Evolutionary conservation across 352 stramenopile genomes (phyloP).

Genomic region (Phytophthora foliorum): DNA sequence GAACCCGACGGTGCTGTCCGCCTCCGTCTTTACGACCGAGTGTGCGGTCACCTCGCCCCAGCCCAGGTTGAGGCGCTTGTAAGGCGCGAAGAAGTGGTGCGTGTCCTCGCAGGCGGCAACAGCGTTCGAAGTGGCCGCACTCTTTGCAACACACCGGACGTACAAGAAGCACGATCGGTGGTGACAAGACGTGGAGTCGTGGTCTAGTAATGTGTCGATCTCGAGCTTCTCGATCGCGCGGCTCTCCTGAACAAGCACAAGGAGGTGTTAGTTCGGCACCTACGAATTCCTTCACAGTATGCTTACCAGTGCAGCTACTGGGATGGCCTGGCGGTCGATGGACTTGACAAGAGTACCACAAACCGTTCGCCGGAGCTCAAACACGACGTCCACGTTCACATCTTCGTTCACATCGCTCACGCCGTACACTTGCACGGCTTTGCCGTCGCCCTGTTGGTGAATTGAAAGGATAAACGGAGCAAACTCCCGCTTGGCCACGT

Average conservation of each 20-base stretch:
- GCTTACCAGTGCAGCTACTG: conserved; percentile 49
- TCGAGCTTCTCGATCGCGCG: conserved; percentile 40
- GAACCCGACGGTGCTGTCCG: conserved; percentile 30
- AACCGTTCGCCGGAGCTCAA: conserved; percentile 53
- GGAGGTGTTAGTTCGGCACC: conserved; percentile 6
- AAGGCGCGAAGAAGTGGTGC: conserved; percentile 75
- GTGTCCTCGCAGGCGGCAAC: conserved; percentile 50
- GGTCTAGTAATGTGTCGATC: conserved; percentile 42
- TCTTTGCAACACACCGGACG: conserved; percentile 41
- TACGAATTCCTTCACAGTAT: background rate
- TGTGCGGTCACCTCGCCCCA: conserved; percentile 41
- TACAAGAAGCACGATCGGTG: conserved; percentile 66
- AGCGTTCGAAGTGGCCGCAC: conserved; percentile 4
- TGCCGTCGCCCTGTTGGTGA: conserved; percentile 29
- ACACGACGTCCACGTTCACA: conserved; percentile 48
- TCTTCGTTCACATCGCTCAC: conserved; percentile 60
- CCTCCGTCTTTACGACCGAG: conserved; percentile 24
- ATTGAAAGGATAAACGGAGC: conserved; percentile 72
- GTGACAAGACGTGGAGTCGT: conserved; percentile 51
- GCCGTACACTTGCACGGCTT: conserved; percentile 46
- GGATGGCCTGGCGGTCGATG: conserved; percentile 32
- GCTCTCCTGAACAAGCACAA: conserved; percentile 44
- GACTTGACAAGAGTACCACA: conserved; percentile 58
- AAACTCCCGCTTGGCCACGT: conserved; percentile 75
- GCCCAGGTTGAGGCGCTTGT: conserved; percentile 66